Percentiles rank a stretch among this genome's conserved stretches.
phyloP scores from a whole-genome alignment of 768 basidiomycete genomes.

The Phlebiopsis flavidoalba region DNA sequence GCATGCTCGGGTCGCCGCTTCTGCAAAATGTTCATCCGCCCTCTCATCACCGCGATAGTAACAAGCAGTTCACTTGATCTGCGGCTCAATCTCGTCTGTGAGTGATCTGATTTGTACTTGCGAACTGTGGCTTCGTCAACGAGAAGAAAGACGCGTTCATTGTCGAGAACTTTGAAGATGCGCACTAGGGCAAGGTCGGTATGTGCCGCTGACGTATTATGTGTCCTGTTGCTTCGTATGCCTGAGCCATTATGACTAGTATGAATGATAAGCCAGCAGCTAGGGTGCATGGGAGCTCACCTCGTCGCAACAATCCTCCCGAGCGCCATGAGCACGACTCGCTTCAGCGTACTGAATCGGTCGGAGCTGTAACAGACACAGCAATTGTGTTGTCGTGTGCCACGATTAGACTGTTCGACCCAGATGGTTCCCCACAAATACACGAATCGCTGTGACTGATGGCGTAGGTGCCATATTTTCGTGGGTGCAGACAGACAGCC shows the following conservation, averaged over 20 bases:
- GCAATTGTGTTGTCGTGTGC: slow-evolving; percentile 58
- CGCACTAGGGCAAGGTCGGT: slow-evolving; percentile 69
- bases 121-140: slow-evolving; percentile 69
- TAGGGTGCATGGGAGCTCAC: slow-evolving; percentile 27
- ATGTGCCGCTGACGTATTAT: slow-evolving; percentile 61
- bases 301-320: slow-evolving; percentile 81
- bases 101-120: slow-evolving; percentile 70
- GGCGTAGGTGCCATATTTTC: slow-evolving; percentile 42
- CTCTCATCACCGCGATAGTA: slow-evolving; percentile 67
- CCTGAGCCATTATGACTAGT: slow-evolving; percentile 36
- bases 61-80: slow-evolving; percentile 70
- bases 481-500: slow-evolving; percentile 38
- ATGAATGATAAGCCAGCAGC: background rate
- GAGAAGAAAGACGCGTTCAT: slow-evolving; percentile 69
- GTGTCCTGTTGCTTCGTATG: slow-evolving; percentile 64
- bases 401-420: slow-evolving; percentile 60
- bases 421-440: slow-evolving; percentile 67
- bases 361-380: no score
- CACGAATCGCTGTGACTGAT: slow-evolving; percentile 31
- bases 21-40: slow-evolving; percentile 52
- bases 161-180: slow-evolving; percentile 63
- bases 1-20: slow-evolving; percentile 57
- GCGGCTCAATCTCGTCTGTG: slow-evolving; percentile 77
- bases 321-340: slow-evolving; percentile 72
- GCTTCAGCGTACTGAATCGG: no score